These are phyloP conservation scores for Pseudopithomyces maydicus DNA, from an alignment of 2,329 filamentous ascomycete species.

Conservation along the genomic window DNA sequence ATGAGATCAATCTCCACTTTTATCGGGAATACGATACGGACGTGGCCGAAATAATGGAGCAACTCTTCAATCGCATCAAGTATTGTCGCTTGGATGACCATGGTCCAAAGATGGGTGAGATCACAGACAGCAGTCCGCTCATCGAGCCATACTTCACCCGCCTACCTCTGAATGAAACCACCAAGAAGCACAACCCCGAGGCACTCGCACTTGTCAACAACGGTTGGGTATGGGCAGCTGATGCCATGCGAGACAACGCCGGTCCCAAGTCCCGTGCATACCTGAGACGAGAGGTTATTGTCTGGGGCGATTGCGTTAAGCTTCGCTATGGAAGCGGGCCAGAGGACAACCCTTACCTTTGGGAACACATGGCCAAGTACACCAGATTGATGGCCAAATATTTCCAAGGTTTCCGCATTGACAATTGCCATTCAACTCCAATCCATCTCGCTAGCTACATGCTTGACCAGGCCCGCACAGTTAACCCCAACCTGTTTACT, in stretches of 20 bases:
- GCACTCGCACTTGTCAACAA: conserved; percentile 90
- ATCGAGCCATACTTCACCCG: conserved; percentile 96
- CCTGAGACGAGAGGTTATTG: conserved; percentile 91
- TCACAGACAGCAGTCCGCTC: conserved; percentile 77
- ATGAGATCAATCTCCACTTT: conserved; percentile 84
- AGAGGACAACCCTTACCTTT: conserved; percentile 88
- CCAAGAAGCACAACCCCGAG: conserved; percentile 74
- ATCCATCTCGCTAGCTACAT: conserved; percentile 94
- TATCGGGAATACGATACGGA: conserved; percentile 93
- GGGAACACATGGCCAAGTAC: conserved; percentile 95
- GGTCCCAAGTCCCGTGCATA: conserved; percentile 91
- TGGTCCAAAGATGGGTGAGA: conserved; percentile 82
- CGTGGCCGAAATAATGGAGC: conserved; percentile 80
- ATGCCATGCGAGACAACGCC: conserved; percentile 91
- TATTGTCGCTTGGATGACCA: conserved; percentile 92
- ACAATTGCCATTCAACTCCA: conserved; percentile 97
- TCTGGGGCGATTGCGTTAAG: conserved; percentile 99
- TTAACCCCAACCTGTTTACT: conserved; percentile 86
- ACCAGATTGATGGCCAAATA: conserved; percentile 91
- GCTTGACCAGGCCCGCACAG: conserved; percentile 86
- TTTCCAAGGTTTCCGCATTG: conserved; percentile 93
- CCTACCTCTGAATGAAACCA: conserved; percentile 77
- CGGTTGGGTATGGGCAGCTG: conserved; percentile 98
- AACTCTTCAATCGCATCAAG: conserved; percentile 92
- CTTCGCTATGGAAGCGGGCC: conserved; percentile 82